phyloP scores from a whole-genome alignment of 768 basidiomycete species.

The Hygrophoropsis aurantiaca region DNA sequence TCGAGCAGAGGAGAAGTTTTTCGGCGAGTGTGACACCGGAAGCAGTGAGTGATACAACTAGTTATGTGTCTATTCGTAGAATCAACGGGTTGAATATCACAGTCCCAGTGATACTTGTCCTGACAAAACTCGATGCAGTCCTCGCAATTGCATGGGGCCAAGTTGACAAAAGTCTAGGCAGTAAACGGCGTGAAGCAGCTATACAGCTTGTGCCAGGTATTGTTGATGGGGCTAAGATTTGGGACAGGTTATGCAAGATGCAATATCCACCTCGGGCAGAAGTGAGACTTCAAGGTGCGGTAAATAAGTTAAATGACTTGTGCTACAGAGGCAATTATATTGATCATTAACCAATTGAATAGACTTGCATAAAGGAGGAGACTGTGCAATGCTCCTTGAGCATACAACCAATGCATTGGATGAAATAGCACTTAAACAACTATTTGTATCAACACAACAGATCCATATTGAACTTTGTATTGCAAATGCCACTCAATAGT shows the following conservation, averaged over 20 bases:
- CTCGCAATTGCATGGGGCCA: conserved; percentile 16
- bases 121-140: conserved; percentile 38
- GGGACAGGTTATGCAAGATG: too few relatives aligned
- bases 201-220: too few relatives aligned
- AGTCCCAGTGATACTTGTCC: conserved; percentile 41
- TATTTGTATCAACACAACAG: conserved; percentile 24
- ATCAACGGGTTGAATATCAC: not conserved
- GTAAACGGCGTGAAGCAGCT: too few relatives aligned
- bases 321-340: too few relatives aligned
- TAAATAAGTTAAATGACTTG: too few relatives aligned
- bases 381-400: conserved; percentile 12
- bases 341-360: too few relatives aligned
- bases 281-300: too few relatives aligned
- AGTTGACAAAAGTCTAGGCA: conserved; percentile 2
- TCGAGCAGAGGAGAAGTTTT: conserved; percentile 29
- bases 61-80: not conserved
- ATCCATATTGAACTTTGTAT: conserved; percentile 19
- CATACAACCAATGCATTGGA: conserved; percentile 19
- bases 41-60: not conserved
- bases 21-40: conserved; percentile 21
- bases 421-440: conserved; percentile 10
- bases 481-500: too few relatives aligned
- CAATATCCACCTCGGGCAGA: too few relatives aligned
- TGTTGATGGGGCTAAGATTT: too few relatives aligned
- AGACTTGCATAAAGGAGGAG: conserved; percentile 20